Base-by-base conservation (phyloP, 2,329 filamentous ascomycete species). In the Monilinia laxa region DNA sequence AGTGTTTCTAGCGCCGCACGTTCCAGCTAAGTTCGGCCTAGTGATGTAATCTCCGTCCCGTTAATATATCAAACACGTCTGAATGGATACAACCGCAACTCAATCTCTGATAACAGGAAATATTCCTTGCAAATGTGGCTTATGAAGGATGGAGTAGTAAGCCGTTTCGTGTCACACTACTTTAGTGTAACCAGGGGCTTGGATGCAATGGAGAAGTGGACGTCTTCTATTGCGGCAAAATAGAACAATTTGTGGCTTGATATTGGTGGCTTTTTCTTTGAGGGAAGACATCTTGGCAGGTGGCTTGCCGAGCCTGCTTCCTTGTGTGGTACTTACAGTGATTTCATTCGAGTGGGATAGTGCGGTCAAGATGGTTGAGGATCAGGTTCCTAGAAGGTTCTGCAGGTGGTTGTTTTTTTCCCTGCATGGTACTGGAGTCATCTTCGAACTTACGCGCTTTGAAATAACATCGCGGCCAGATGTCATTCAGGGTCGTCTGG, bases 1-100 rank as follows among this genome's bases (percentile, higher is more conserved):
- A 51, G 45, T 60, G 58, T 28, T 12, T 42, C 47, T n/a, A 38
- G 28, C 88, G 91, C 69, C 88, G 88, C 88, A 91, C 69, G 88
- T 88, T 0, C 87, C 87, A 20, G 91, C 91, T 23, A 59, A 35
- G 47, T n/a, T 35, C 1, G 12, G 57, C 11, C 42, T 35, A 62
- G 64, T 65, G 64, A 65, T 65, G 64, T 65, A 65, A 65, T 64
- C 25, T 58, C 38, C 52, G 51, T 28, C 18, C 40, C 47, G 7
- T 62, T 45, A 62, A 65, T 65, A 28, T 65, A 54, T 65, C 25
- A 23, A 47, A 45, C 25, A 20, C 47, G 20, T 62, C 5, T 65
- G 20, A 53, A 45, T 65, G 64, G 64, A 52, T 25, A 31, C 20
- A 25, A 40, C 25, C 58, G 23, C 31, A 18, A 51, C 31, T 11